phyloP scores from a whole-genome alignment of 2,329 filamentous ascomycete genomes.

The Myriosclerotinia scirpicola region DNA sequence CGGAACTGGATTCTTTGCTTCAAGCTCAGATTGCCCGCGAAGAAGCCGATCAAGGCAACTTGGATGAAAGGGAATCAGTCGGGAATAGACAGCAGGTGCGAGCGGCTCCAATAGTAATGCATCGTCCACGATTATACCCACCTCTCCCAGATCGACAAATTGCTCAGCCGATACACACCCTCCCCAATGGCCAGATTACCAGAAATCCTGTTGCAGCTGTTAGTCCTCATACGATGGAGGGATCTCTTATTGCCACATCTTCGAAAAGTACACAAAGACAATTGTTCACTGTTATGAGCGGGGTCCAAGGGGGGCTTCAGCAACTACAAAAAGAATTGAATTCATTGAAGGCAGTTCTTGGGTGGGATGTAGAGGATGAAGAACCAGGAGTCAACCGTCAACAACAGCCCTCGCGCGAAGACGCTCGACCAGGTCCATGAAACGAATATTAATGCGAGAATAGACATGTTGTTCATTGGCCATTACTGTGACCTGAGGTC shows the following conservation, averaged over 20 bases:
- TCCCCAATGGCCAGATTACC: background rate
- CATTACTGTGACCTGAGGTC: background rate
- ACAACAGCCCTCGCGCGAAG: background rate
- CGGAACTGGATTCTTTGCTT: constrained; percentile 30
- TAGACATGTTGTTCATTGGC: background rate
- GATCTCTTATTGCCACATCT: constrained; percentile 28
- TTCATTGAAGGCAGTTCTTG: constrained; percentile 32
- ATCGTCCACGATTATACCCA: constrained; percentile 18
- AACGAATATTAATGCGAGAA: background rate
- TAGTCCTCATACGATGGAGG: background rate
- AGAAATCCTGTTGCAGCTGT: background rate
- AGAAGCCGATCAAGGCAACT: constrained; percentile 14
- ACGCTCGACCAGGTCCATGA: constrained; percentile 13
- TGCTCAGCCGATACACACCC: background rate
- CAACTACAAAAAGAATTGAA: constrained; percentile 35
- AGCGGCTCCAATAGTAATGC: constrained; percentile 3
- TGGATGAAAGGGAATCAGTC: constrained; percentile 16
- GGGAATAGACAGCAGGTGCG: constrained; percentile 6
- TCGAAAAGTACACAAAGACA: constrained; percentile 33
- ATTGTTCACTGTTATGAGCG: constrained; percentile 32
- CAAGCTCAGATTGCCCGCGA: constrained; percentile 32
- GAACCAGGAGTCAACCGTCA: background rate
- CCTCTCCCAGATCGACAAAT: background rate
- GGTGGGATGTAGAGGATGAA: constrained; percentile 30
- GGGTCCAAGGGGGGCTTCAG: constrained; percentile 32